A percentile compares a stretch with the other conserved stretches of the same genome.
These are phyloP conservation scores for Backusella circina DNA, from an alignment of 192 early-diverging fungal genomes.

Conservation along the genomic window DNA sequence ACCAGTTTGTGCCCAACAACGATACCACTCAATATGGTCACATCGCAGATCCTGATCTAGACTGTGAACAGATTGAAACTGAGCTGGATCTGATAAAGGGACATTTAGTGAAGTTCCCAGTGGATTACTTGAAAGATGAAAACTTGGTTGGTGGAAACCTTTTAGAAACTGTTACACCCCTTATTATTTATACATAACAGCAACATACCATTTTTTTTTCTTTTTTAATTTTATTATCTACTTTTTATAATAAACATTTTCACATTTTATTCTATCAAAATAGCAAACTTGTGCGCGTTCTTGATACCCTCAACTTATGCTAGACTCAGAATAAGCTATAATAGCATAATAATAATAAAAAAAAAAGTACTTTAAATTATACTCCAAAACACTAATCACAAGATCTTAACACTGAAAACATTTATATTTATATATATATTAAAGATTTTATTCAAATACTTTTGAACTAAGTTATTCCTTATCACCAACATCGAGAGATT, in stretches of 20 bases:
- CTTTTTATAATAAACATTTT: background rate
- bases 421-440: too few relatives aligned
- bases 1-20: constrained; percentile 40
- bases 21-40: constrained; percentile 40
- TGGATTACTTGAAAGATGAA: constrained; percentile 41
- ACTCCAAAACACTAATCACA: too few relatives aligned
- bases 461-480: background rate
- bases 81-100: constrained; percentile 37
- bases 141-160: constrained; percentile 41
- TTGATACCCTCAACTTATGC: too few relatives aligned
- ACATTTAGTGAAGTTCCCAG: constrained; percentile 51
- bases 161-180: constrained; percentile 43
- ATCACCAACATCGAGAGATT: background rate
- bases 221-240: background rate
- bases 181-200: constrained; percentile 49
- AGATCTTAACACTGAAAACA: too few relatives aligned
- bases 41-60: constrained; percentile 36
- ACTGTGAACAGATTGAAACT: constrained; percentile 22
- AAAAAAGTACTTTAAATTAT: too few relatives aligned
- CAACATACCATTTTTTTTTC: background rate
- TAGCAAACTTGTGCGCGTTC: background rate
- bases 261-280: background rate
- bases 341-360: too few relatives aligned
- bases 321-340: too few relatives aligned
- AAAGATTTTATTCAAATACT: background rate